Evolutionary conservation across 345 rosid species (phyloP).

Genomic region (Linum lewisii): DNA sequence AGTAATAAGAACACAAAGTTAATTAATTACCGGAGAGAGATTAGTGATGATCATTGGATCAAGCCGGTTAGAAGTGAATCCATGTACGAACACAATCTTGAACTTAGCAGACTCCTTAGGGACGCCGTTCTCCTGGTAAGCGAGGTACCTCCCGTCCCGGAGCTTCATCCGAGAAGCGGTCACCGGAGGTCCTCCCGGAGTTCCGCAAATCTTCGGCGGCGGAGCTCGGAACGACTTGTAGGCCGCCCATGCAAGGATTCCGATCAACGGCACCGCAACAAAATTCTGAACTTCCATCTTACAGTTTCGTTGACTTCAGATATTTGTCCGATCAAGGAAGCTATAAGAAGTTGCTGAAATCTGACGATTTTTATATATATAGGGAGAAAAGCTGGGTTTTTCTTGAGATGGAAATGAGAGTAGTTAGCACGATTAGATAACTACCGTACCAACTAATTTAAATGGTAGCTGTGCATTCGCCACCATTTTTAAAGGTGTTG

Average conservation of each 20-base stretch:
- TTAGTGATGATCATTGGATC: slow-evolving; percentile 6
- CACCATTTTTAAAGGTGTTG: too few relatives aligned
- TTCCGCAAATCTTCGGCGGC: slow-evolving; percentile 24
- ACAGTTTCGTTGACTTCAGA: too few relatives aligned
- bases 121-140: slow-evolving; percentile 38
- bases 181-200: slow-evolving; percentile 24
- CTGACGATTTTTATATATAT: too few relatives aligned
- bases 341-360: too few relatives aligned
- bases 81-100: slow-evolving; percentile 32
- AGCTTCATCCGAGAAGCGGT: slow-evolving; percentile 29
- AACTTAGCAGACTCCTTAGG: slow-evolving; percentile 24
- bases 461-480: too few relatives aligned
- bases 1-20: not conserved
- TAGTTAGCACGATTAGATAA: too few relatives aligned
- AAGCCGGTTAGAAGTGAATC: slow-evolving; percentile 36
- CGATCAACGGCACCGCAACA: not conserved
- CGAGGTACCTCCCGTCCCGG: slow-evolving; percentile 25
- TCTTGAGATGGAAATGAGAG: too few relatives aligned
- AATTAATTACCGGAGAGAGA: not conserved
- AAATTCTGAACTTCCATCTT: too few relatives aligned
- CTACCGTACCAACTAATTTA: too few relatives aligned
- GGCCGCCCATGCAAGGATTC: not conserved
- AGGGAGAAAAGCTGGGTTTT: too few relatives aligned
- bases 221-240: slow-evolving; percentile 1
- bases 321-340: too few relatives aligned